Percentiles rank a stretch among this genome's conserved stretches.
Conservation (phyloP, 257 asterid species). For the Echium plantagineum region DNA sequence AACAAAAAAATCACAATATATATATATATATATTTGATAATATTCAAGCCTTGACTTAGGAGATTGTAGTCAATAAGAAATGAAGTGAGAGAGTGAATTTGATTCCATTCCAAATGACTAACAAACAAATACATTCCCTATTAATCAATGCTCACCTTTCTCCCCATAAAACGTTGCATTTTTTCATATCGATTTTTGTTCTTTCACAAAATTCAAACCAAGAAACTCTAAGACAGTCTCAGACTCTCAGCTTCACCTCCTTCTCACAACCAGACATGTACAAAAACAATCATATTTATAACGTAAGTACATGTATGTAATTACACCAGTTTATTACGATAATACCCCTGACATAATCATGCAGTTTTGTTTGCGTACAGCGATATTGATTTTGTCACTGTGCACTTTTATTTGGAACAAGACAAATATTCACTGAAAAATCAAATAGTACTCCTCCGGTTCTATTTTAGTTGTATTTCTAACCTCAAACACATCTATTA, state of each 20-base stretch:
- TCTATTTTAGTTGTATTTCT: no score
- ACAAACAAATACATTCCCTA: background rate
- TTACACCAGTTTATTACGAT: no score
- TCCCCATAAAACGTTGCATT: background rate
- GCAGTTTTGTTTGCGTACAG: background rate
- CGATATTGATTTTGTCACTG: background rate
- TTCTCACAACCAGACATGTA: background rate
- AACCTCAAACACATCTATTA: no score
- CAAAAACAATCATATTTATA: background rate
- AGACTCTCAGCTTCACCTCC: background rate
- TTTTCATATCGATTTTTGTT: background rate
- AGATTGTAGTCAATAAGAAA: no score
- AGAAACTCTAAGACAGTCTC: background rate
- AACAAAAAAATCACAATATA: no score
- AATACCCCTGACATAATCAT: background rate
- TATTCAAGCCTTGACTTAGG: no score
- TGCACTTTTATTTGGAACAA: background rate
- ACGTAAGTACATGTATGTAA: no score
- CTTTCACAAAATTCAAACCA: background rate
- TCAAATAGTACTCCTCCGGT: no score
- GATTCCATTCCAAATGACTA: background rate
- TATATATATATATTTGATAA: no score
- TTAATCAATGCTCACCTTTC: background rate
- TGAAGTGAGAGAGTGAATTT: background rate
- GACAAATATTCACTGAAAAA: background rate